Evolutionary conservation across 768 basidiomycete species (phyloP), one percentile per base, ranked within the genome.

Genomic region (Vararia minispora): DNA sequence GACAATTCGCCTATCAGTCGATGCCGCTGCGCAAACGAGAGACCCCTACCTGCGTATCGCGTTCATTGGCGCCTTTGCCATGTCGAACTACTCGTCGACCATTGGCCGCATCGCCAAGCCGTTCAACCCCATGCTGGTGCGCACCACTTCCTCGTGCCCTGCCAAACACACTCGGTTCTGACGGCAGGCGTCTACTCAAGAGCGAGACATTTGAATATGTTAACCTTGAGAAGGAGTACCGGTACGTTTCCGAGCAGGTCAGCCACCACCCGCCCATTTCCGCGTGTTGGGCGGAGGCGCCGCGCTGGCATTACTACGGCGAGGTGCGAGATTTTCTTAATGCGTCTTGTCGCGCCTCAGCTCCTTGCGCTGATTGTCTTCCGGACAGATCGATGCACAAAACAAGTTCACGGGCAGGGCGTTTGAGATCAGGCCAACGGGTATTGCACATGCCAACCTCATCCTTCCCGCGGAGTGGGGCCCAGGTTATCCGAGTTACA

Each of bases 191-290:
- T 22, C 6, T 26, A 14, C 32, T 47, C 3, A 50, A 90, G 76
- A 75, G 80, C 52, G 92, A 98, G 59, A 92, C 90, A 2, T 98
- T 94, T 49, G 92, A 98, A 59, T 92, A 95, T 52, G 88, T 86
- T 24, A 68, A 83, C 37, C 56, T 86, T 24, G 87, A 92, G 52
- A 84, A 81, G 54, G 72, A 86, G 55, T 98, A 92, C 55, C 75
- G 89, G 24, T 99, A 97, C 53, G 61, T 94, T 25, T 90, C 88
- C 1, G 94, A 99, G 54, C 92, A 98, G 69, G 94, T 98, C 44
- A 90, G 83, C 52, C 92, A 97, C 58, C 94, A 97, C 58, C 94
- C 94, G 5, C 92, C 92, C 0, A 90, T 97, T 35, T 90, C 88
- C 4, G 91, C 92, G 6, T 97, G 92, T 57, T 94, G 86, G 77